Evolutionary conservation across 2,329 filamentous ascomycete genomes (phyloP).

Genomic region (Exophiala sp.): DNA sequence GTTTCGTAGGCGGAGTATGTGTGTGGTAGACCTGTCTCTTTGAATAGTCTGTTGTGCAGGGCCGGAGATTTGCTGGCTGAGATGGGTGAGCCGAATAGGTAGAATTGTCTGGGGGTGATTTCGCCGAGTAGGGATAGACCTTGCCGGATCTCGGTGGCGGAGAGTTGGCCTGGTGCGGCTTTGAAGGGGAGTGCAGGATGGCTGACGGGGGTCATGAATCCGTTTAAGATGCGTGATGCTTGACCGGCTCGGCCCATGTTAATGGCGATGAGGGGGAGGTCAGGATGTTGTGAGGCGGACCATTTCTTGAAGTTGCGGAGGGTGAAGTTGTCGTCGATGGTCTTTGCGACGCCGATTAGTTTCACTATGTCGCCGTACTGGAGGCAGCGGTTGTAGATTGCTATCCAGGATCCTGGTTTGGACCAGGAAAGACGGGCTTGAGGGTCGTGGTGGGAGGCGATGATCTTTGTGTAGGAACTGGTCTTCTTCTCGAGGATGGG

Average conservation of each 20-base stretch:
- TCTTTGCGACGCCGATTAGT: slow-evolving; percentile 76
- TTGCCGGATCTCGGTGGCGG: slow-evolving; percentile 79
- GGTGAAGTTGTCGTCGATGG: slow-evolving; percentile 79
- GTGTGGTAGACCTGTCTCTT: slow-evolving; percentile 74
- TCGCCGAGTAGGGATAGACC: slow-evolving; percentile 76
- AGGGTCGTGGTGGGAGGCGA: slow-evolving; percentile 94
- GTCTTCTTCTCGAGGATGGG: slow-evolving; percentile 56
- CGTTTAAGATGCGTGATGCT: slow-evolving; percentile 83
- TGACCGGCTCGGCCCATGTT: slow-evolving; percentile 92
- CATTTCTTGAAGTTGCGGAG: slow-evolving; percentile 76
- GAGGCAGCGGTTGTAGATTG: slow-evolving; percentile 82
- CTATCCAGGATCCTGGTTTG: slow-evolving; percentile 80
- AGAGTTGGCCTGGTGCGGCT: slow-evolving; percentile 89
- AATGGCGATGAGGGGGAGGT: slow-evolving; percentile 84
- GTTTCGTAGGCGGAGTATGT: slow-evolving; percentile 76
- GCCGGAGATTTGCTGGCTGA: slow-evolving; percentile 77
- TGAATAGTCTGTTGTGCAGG: slow-evolving; percentile 84
- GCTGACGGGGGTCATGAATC: slow-evolving; percentile 90
- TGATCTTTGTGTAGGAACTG: slow-evolving; percentile 74
- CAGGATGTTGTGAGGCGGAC: slow-evolving; percentile 64
- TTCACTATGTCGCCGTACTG: slow-evolving; percentile 94
- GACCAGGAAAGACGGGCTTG: slow-evolving; percentile 75
- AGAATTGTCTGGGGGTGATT: slow-evolving; percentile 72
- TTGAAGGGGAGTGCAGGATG: slow-evolving; percentile 87
- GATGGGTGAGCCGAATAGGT: slow-evolving; percentile 83